Conservation (phyloP, 202 grass and related monocot genomes). For the Setaria italica region DNA sequence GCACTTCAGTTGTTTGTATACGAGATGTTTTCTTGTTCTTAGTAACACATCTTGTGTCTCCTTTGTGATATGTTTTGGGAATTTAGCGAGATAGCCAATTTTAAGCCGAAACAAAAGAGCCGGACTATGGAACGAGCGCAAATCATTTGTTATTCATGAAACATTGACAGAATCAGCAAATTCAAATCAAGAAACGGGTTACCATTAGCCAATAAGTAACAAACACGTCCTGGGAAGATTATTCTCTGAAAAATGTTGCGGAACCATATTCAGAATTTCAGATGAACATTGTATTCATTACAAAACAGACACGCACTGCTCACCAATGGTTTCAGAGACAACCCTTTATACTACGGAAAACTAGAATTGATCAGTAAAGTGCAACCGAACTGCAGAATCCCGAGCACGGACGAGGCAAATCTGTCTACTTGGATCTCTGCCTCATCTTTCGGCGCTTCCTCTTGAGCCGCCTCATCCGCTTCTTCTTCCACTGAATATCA, state of each 20-base stretch:
- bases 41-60: too few species aligned
- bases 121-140: too few species aligned
- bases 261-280: not conserved
- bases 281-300: not conserved
- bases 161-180: too few species aligned
- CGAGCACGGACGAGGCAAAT: too few species aligned
- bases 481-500: slow-evolving; percentile 68
- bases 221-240: not conserved
- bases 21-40: too few species aligned
- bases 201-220: not conserved
- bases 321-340: not conserved
- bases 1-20: too few species aligned
- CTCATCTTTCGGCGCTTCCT: slow-evolving; percentile 83
- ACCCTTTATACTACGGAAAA: not conserved
- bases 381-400: not conserved
- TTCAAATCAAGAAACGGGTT: too few species aligned
- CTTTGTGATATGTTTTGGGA: too few species aligned
- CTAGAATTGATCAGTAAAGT: not conserved
- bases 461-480: slow-evolving; percentile 76
- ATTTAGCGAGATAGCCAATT: too few species aligned
- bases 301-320: not conserved
- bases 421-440: slow-evolving; percentile 62
- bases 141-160: too few species aligned
- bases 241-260: not conserved
- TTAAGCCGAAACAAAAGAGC: too few species aligned